Conservation (phyloP, 2,329 filamentous ascomycete species). For the Hymenoscyphus linearis region DNA sequence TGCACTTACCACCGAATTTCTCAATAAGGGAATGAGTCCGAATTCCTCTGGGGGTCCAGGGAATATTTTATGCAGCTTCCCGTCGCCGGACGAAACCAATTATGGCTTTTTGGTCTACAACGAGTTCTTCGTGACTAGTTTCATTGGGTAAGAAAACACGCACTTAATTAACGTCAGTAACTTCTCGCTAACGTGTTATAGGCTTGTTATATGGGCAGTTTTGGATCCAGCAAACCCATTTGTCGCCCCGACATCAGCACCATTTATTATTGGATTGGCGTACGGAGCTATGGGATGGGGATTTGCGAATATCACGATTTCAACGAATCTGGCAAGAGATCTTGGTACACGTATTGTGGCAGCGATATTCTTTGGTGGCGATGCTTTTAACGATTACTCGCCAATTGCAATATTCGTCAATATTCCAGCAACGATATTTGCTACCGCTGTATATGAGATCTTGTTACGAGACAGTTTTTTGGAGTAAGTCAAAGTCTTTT, state of each 20-base stretch:
- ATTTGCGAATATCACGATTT: conserved; percentile 49
- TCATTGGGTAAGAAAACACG: conserved; percentile 36
- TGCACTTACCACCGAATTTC: conserved; percentile 33
- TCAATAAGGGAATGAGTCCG: conserved; percentile 31
- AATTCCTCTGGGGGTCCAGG: conserved; percentile 47
- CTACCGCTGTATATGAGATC: conserved; percentile 49
- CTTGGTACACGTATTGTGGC: conserved; percentile 54
- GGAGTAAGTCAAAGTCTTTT: conserved; percentile 34
- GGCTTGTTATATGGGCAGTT: conserved; percentile 51
- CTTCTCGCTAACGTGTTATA: conserved; percentile 8
- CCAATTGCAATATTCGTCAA: conserved; percentile 53
- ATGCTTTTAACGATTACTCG: conserved; percentile 45
- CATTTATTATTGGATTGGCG: conserved; percentile 51
- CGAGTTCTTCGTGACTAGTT: conserved; percentile 54
- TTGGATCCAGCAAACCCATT: conserved; percentile 56
- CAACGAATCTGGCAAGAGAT: conserved; percentile 53
- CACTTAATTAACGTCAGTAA: not conserved
- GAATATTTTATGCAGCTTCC: conserved; percentile 50
- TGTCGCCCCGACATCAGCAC: conserved; percentile 40
- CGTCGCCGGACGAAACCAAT: conserved; percentile 44
- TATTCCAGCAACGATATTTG: conserved; percentile 51
- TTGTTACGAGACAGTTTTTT: conserved; percentile 48
- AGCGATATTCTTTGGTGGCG: conserved; percentile 50
- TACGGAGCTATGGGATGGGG: conserved; percentile 45
- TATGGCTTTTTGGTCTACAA: conserved; percentile 52